Base-by-base conservation (phyloP, 805 yeast species). In the Myxozyma vanderwaltii region DNA sequence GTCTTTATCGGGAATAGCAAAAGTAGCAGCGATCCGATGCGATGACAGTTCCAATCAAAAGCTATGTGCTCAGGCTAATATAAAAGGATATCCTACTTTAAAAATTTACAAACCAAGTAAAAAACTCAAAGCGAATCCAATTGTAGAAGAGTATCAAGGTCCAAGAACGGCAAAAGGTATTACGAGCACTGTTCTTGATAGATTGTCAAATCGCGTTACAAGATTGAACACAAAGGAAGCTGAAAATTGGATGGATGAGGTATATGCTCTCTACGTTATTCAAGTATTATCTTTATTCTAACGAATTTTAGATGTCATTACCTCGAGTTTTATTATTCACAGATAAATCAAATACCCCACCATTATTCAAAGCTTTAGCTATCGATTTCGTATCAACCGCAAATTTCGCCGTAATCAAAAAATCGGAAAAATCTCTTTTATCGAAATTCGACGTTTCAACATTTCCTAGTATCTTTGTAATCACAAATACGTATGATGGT, bases 51-150 rank as follows among this genome's bases (percentile, higher is more conserved):
- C 70, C 56, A 91, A 91, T 71, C 83, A 86, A 73, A 79, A 76
- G 35, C 70, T 94, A 3, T 94, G 99, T 75, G 74, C 83, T 23
- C 74, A 79, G 56, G 79, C 86, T 71, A 78, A 80, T 55, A 75
- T 94, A 31, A 77, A 82, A 65, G 96, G 96, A 0, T 92, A 81
- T 73, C 99, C 99, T 7, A 89, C 97, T 0, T 72, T 94, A 31
- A 74, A 85, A 75, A 86, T 86, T 3, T 91, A 87, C 74, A 81
- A 92, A 68, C 96, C 97, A 21, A 89, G 88, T 69, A 75, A 75
- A 29, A 63, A 64, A 8, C 29, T 17, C 7, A 41, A 29, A 19
- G 17, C 31, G 3, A 27, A 12, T 35, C 65, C 61, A 23, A 65
- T 71, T 51, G 70, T 68, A 17, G 69, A 64, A 40, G 70, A 68